Evolutionary conservation across 257 asterid species (phyloP).

Genomic region (Nyctanthes arbortristis): DNA sequence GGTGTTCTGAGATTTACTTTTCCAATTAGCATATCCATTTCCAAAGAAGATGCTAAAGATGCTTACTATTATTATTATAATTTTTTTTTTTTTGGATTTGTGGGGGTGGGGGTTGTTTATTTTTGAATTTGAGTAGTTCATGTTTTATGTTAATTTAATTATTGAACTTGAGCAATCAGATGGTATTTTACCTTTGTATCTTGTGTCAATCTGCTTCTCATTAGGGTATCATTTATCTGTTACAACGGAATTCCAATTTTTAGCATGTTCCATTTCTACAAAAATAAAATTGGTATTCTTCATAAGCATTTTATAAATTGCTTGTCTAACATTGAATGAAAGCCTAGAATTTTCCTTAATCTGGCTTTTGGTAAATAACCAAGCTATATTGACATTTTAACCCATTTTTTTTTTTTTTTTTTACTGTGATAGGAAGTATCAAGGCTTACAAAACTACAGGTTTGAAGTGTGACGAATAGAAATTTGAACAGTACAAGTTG

Average conservation of each 20-base stretch:
- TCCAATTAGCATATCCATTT: neutral
- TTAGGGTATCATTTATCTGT: neutral
- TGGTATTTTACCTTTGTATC: no score
- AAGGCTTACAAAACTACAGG: slow-evolving; percentile 82
- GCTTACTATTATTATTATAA: no score
- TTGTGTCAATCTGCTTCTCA: neutral
- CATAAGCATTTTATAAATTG: neutral
- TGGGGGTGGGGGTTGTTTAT: no score
- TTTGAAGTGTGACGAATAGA: slow-evolving; percentile 72
- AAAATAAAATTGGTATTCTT: neutral
- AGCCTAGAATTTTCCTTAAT: neutral
- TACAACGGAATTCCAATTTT: neutral
- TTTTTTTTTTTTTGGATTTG: no score
- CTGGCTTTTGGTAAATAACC: neutral
- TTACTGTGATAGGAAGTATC: slow-evolving; percentile 59
- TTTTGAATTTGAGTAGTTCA: neutral
- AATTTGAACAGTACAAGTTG: slow-evolving; percentile 73
- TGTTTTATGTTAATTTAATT: neutral
- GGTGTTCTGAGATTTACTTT: neutral
- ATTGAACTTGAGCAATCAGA: no score
- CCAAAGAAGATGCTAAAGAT: neutral
- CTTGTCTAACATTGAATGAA: neutral
- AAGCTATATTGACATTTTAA: neutral
- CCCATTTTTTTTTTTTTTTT: no score
- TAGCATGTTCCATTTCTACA: neutral